A percentile compares a stretch with the other conserved stretches of the same genome.
Conservation (phyloP, 2,329 filamentous ascomycete species). For the Penicillium sp. region DNA sequence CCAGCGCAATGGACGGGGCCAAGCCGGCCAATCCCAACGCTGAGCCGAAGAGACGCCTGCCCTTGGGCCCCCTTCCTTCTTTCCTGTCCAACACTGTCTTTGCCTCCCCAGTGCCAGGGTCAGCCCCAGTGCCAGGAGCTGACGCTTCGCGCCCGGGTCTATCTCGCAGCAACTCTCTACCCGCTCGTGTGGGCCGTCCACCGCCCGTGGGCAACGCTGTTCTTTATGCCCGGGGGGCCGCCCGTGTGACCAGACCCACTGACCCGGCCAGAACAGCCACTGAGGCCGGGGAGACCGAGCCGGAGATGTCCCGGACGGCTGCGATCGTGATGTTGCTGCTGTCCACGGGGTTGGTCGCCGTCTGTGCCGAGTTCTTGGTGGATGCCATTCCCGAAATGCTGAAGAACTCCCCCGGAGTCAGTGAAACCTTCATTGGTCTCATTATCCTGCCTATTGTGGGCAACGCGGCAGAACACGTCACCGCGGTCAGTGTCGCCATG, state of each 20-base stretch:
- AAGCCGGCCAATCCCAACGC: constrained; percentile 9
- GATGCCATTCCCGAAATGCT: constrained; percentile 66
- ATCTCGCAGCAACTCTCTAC: constrained; percentile 29
- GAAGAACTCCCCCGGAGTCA: constrained; percentile 49
- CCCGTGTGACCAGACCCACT: constrained; percentile 19
- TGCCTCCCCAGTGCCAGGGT: constrained; percentile 14
- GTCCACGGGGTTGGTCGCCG: constrained; percentile 54
- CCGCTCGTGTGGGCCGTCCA: constrained; percentile 21
- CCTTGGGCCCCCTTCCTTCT: constrained; percentile 29
- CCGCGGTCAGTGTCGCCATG: constrained; percentile 69
- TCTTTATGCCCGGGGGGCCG: constrained; percentile 29
- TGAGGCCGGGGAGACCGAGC: constrained; percentile 14
- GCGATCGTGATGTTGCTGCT: constrained; percentile 51
- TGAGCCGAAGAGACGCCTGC: constrained; percentile 21
- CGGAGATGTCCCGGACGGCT: constrained; percentile 51
- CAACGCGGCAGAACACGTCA: constrained; percentile 76
- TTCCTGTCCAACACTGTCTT: constrained; percentile 34
- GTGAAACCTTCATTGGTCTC: constrained; percentile 69
- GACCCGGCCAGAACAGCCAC: constrained; percentile 11
- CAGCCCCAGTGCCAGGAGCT: constrained; percentile 10
- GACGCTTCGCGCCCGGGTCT: constrained; percentile 16
- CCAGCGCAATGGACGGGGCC: too few species aligned
- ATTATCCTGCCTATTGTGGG: constrained; percentile 79
- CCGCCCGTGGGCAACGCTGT: constrained; percentile 30
- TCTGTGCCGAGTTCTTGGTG: constrained; percentile 67